These are phyloP conservation scores for Rhizopogon parksii DNA, from an alignment of 1,284 basidiomycete genomes.

Conservation along the genomic window DNA sequence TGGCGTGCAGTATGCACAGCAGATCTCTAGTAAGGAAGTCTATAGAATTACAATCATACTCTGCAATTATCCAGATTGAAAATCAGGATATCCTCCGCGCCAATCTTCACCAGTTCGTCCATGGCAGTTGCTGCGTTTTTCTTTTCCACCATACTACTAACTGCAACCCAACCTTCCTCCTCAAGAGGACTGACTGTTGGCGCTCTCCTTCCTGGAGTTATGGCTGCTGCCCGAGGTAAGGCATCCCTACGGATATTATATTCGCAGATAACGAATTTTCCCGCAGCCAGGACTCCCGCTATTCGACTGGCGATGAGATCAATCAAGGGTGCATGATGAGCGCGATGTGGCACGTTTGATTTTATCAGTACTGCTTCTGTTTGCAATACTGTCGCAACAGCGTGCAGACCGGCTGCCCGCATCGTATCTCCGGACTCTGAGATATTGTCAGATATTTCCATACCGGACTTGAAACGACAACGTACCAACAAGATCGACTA, in stretches of 20 bases:
- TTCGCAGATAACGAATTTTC: slow-evolving; percentile 83
- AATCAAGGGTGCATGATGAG: slow-evolving; percentile 66
- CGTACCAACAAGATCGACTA: slow-evolving; percentile 88
- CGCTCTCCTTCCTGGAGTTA: slow-evolving; percentile 89
- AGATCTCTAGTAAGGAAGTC: neutral
- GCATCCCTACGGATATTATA: slow-evolving; percentile 79
- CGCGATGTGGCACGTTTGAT: slow-evolving; percentile 64
- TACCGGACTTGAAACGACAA: slow-evolving; percentile 9
- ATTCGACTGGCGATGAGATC: slow-evolving; percentile 82
- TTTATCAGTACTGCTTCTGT: slow-evolving; percentile 95
- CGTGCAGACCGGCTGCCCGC: slow-evolving; percentile 93
- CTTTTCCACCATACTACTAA: slow-evolving; percentile 90
- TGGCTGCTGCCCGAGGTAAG: slow-evolving; percentile 55
- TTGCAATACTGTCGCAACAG: slow-evolving; percentile 83
- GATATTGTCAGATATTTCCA: slow-evolving; percentile 1
- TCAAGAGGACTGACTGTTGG: slow-evolving; percentile 89
- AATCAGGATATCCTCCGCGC: slow-evolving; percentile 88
- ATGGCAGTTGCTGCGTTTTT: slow-evolving; percentile 80
- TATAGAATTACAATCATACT: slow-evolving; percentile 44
- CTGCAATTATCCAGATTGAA: slow-evolving; percentile 92
- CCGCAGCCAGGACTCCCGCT: slow-evolving; percentile 88
- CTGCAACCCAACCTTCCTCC: slow-evolving; percentile 81
- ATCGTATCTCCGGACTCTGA: slow-evolving; percentile 99
- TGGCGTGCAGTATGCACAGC: too few relatives aligned
- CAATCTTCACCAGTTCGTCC: slow-evolving; percentile 79